Conservation (phyloP, 768 basidiomycete genomes). For the Sporobolomyces phaffii region DNA sequence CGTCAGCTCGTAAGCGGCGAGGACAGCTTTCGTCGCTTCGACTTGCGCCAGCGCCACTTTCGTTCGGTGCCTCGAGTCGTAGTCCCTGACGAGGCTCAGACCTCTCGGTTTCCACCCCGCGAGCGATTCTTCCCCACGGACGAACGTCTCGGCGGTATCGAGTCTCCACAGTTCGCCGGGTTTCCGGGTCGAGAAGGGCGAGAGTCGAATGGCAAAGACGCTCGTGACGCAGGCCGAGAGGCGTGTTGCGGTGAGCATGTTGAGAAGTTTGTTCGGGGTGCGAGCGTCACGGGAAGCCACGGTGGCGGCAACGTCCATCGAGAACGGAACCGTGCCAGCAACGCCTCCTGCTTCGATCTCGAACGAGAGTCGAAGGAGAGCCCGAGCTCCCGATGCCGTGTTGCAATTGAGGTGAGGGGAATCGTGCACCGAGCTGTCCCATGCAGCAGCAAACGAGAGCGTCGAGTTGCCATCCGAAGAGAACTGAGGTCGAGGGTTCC, state of each 20-base stretch:
- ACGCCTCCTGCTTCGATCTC: constrained; percentile 76
- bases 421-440: constrained; percentile 91
- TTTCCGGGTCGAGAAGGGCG: constrained; percentile 76
- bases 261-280: constrained; percentile 68
- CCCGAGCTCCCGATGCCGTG: constrained; percentile 67
- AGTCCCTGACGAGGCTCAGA: constrained; percentile 81
- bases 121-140: constrained; percentile 80
- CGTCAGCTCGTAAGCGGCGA: constrained; percentile 48
- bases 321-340: constrained; percentile 78
- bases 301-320: constrained; percentile 74
- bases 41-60: constrained; percentile 79
- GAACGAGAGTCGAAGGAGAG: constrained; percentile 72
- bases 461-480: constrained; percentile 74
- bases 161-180: constrained; percentile 87
- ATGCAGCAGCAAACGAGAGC: constrained; percentile 65
- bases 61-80: constrained; percentile 62
- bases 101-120: constrained; percentile 81
- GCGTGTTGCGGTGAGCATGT: constrained; percentile 70
- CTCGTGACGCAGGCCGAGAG: constrained; percentile 70
- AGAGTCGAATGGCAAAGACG: constrained; percentile 74
- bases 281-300: constrained; percentile 79
- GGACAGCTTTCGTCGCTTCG: constrained; percentile 73
- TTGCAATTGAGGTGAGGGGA: constrained; percentile 78
- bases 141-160: constrained; percentile 91
- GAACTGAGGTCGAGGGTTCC: constrained; percentile 66